Base-by-base conservation (phyloP, 2,329 filamentous ascomycete species). In the Claviceps africana region DNA sequence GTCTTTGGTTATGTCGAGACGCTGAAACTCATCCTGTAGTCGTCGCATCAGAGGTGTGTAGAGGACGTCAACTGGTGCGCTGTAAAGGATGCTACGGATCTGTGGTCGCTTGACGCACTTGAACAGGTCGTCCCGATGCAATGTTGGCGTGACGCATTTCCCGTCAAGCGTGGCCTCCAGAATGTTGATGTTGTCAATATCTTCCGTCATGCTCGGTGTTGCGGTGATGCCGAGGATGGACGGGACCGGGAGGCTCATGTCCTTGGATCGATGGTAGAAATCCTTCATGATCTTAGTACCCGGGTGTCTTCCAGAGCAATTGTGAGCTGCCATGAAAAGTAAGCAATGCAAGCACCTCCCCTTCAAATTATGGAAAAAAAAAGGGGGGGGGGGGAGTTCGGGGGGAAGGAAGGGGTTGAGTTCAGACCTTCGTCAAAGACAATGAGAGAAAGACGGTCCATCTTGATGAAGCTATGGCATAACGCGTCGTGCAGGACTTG, bases 381-480 rank as follows among this genome's bases (percentile, higher is more conserved):
- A 25, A 44, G 7, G 9, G 25, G 42, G 21, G 4, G 4, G 9
- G n/a, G n/a, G n/a, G n/a, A n/a, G n/a, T n/a, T n/a, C n/a, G n/a
- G n/a, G n/a, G n/a, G n/a, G n/a, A n/a, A 44, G 17, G 22, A 1
- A 11, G 7, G 21, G 4, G 4, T 30, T 21, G n/a, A n/a, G n/a
- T 10, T 56, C 67, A 51, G 62, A 84, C 86, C 86, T 79, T 95
- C 89, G 61, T 95, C 89, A 59, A 95, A 86, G 0, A 95, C 76
- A 17, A 94, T 67, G 4, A 95, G 70, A 5, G 82, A 74, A 22
- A 95, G 66, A 2, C 70, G 71, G 0, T 70, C 62, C 59, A 94
- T 76, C 1, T 64, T 72, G 2, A 95, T 76, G 62, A 94, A 94
- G 0, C 76, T 85, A 67, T 93, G 86, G 1, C 68, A 71, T 42